Evolutionary conservation across 179 eudicot species (phyloP), one percentile per base, ranked within the genome.

Genomic region (Gypsophila paniculata): DNA sequence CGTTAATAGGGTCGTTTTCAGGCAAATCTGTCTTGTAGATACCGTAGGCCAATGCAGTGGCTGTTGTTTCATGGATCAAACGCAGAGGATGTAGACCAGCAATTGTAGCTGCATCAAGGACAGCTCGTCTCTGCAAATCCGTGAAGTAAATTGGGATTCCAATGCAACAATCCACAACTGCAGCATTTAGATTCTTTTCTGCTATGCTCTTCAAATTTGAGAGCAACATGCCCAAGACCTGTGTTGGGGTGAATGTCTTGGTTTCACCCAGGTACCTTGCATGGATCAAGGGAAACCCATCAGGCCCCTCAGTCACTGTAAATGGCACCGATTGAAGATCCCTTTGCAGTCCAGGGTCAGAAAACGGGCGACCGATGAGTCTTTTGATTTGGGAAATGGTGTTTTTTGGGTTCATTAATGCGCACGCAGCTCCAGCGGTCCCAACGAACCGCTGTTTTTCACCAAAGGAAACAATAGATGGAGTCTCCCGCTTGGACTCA

Each of bases 21-120:
- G 98, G 97, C 76, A 93, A 85, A 60, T 93, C 98, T 5, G 96
- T 89, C 89, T 93, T 93, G 71, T 91, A 93, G 72, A 93, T 91
- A 60, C 98, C 98, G 79, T 87, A 93, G 48, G 97, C 97, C 74
- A 93, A 70, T 48, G 98, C 98, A 53, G 97, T 91, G 19, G 98
- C 96, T 10, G 98, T 93, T 3, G 96, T 93, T 65, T 93, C 98
- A 63, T 93, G 98, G 68, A 93, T 78, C 80, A 93, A 79, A 22
- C 85, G 82, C 53, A 93, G 79, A 61, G 97, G 96, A 70, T 85
- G 91, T 64, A 93, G 75, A 15, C 97, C 98, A 25, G 97, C 91
- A 73, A 93, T 91, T 5, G 88, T 80, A n/a, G 98, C 96, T 46
- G 98, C 98, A 80, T 93, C 95, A 38, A 84, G 17, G n/a, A 93